Conservation (phyloP, 202 grass and related monocot species). For the Schoenoplectus tabernaemontani region DNA sequence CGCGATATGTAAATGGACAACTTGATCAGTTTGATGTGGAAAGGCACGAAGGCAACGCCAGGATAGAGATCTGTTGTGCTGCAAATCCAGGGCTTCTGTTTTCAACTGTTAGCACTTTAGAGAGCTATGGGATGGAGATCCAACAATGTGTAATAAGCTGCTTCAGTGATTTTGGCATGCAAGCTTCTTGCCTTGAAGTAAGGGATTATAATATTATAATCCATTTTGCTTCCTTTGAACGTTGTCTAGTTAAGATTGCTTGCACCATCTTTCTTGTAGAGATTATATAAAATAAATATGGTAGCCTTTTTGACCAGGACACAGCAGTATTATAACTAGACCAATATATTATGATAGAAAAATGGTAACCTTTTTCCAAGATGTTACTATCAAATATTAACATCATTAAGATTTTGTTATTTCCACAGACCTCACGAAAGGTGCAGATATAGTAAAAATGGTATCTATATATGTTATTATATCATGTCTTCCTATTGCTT, state of each 20-base stretch:
- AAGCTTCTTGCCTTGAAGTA: constrained; percentile 66
- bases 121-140: constrained; percentile 69
- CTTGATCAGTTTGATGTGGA: constrained; percentile 56
- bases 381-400: constrained; percentile 12
- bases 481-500: neutral
- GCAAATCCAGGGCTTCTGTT: constrained; percentile 56
- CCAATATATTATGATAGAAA: neutral
- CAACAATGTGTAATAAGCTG: constrained; percentile 77
- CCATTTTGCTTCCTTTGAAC: neutral
- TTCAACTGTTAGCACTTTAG: constrained; percentile 59
- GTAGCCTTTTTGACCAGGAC: neutral
- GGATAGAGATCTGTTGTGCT: constrained; percentile 67
- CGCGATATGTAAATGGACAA: constrained; percentile 15
- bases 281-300: neutral
- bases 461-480: neutral
- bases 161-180: constrained; percentile 91
- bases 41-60: constrained; percentile 39
- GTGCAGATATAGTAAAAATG: neutral
- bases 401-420: constrained; percentile 7
- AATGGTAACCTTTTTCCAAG: constrained; percentile 2
- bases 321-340: constrained; percentile 1
- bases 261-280: neutral
- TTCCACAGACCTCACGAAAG: neutral
- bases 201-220: constrained; percentile 7
- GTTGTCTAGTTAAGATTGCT: neutral